phyloP scores from a whole-genome alignment of 1,139 yeast genomes.

The Kurtzmaniella quercitrusa region DNA sequence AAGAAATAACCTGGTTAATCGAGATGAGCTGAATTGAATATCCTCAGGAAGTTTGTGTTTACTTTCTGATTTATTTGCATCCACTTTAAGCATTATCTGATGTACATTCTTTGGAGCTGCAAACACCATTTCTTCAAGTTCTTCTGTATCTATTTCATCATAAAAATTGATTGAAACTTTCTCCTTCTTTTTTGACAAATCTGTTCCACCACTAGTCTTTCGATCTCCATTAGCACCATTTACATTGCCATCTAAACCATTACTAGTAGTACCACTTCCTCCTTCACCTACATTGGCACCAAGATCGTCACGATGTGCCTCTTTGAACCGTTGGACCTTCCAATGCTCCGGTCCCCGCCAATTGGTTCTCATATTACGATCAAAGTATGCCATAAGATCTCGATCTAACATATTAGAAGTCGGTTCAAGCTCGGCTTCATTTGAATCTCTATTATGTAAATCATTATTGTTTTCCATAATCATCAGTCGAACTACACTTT shows the following conservation, averaged over 20 bases:
- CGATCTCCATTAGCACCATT: slow-evolving; percentile 1
- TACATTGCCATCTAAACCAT: slow-evolving; percentile 3
- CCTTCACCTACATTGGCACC: slow-evolving; percentile 3
- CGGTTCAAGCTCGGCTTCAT: slow-evolving; percentile 9
- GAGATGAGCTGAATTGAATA: slow-evolving; percentile 64
- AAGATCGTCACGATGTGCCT: slow-evolving; percentile 9
- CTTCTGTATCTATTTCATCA: slow-evolving; percentile 31
- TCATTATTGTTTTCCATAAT: slow-evolving; percentile 11
- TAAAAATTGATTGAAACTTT: slow-evolving; percentile 51
- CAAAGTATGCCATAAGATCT: slow-evolving; percentile 77
- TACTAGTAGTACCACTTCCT: background rate
- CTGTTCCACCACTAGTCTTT: background rate
- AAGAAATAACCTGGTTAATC: slow-evolving; percentile 62
- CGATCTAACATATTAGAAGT: slow-evolving; percentile 47
- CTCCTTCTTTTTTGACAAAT: slow-evolving; percentile 19
- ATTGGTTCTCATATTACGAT: slow-evolving; percentile 59
- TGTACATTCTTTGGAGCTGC: slow-evolving; percentile 36
- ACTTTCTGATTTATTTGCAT: slow-evolving; percentile 25
- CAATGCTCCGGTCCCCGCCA: slow-evolving; percentile 97
- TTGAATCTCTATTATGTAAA: slow-evolving; percentile 7
- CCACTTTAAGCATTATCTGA: slow-evolving; percentile 23
- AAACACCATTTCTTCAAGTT: slow-evolving; percentile 47
- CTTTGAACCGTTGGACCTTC: slow-evolving; percentile 67
- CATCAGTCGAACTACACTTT: slow-evolving; percentile 21
- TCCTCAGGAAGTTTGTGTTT: slow-evolving; percentile 66